Percentiles rank a stretch among this genome's conserved stretches.
Conservation (phyloP, 805 yeast species). For the Tetrapisispora iriomotensis region DNA sequence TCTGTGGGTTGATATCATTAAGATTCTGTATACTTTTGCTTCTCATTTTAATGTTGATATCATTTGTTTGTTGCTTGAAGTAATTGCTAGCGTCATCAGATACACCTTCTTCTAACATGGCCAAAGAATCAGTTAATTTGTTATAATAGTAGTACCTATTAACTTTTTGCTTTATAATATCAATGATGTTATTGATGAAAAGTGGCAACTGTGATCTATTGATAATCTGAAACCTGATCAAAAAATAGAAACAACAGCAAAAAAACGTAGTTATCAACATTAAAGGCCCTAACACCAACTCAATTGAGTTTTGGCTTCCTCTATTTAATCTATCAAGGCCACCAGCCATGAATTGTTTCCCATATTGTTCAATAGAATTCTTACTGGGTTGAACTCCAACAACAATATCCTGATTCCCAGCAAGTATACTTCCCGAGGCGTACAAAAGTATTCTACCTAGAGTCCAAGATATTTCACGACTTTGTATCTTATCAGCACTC, state of each 20-base stretch:
- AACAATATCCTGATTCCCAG: constrained; percentile 6
- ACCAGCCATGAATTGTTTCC: constrained; percentile 22
- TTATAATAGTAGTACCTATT: background rate
- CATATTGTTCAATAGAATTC: constrained; percentile 9
- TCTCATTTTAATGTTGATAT: constrained; percentile 8
- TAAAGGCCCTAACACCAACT: background rate
- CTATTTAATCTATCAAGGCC: background rate
- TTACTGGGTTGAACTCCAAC: constrained; percentile 26
- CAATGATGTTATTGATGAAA: background rate
- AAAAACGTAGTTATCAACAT: background rate
- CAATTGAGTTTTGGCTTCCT: background rate
- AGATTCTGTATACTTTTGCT: constrained; percentile 26
- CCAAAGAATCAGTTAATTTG: constrained; percentile 1
- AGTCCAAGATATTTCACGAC: constrained; percentile 91
- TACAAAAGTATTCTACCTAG: constrained; percentile 76
- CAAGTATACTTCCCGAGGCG: constrained; percentile 58
- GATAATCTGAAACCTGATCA: background rate
- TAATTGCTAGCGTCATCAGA: background rate
- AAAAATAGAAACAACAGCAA: background rate
- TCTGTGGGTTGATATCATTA: background rate
- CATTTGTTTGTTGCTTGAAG: background rate
- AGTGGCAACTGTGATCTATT: background rate
- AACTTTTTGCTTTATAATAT: constrained; percentile 6
- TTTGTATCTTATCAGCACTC: constrained; percentile 71
- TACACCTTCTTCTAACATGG: constrained; percentile 8